A percentile compares a stretch with the other conserved stretches of the same genome.
These are phyloP conservation scores for Diplocarpon mali DNA, from an alignment of 2,329 filamentous ascomycete genomes.

Conservation along the genomic window DNA sequence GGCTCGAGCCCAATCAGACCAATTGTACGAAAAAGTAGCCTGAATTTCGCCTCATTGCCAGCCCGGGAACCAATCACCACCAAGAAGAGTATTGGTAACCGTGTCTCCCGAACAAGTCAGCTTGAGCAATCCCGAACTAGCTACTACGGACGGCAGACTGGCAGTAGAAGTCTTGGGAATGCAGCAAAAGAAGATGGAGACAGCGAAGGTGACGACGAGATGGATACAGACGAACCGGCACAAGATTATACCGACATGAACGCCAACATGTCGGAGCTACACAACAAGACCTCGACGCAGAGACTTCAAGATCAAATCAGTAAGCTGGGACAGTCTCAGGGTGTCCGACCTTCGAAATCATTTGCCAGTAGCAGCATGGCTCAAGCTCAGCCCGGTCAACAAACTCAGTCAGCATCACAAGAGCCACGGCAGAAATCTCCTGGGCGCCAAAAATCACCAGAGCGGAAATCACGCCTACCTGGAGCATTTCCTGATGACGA, in stretches of 20 bases:
- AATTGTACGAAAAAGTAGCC: conserved; percentile 78
- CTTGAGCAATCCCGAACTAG: conserved; percentile 62
- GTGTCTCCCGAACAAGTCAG: conserved; percentile 67
- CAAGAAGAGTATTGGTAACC: conserved; percentile 71
- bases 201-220: conserved; percentile 35
- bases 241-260: conserved; percentile 33
- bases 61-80: conserved; percentile 76
- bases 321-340: conserved; percentile 46
- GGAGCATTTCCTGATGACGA: conserved; percentile 50
- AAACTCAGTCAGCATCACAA: conserved; percentile 10
- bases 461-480: conserved; percentile 30
- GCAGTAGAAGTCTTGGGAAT: conserved; percentile 58
- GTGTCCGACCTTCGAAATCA: conserved; percentile 26
- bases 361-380: conserved; percentile 17
- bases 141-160: conserved; percentile 62
- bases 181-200: conserved; percentile 34
- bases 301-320: conserved; percentile 87
- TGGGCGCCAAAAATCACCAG: conserved; percentile 10
- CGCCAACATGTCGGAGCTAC: conserved; percentile 38
- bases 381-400: conserved; percentile 15
- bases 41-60: conserved; percentile 87
- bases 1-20: conserved; percentile 65
- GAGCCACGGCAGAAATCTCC: conserved; percentile 10
- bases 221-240: conserved; percentile 33
- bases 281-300: conserved; percentile 90